phyloP scores from a whole-genome alignment of 345 rosid genomes.

The Eucalyptus grandis region DNA sequence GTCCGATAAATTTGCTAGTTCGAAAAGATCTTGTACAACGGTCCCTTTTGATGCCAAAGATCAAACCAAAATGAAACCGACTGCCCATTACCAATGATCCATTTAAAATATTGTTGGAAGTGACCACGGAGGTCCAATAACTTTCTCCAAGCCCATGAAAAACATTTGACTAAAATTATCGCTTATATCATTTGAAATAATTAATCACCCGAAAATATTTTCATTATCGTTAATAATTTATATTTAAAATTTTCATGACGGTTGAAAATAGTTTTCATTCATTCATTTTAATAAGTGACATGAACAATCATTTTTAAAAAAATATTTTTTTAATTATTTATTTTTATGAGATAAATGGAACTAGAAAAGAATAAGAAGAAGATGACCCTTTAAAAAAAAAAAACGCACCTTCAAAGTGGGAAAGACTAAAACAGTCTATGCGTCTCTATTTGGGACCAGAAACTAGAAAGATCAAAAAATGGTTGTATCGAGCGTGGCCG shows the following conservation, averaged over 20 bases:
- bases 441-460: background rate
- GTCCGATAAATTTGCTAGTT: no score
- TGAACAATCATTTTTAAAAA: background rate
- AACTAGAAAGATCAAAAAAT: background rate
- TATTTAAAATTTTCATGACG: rapidly evolving
- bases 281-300: background rate
- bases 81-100: no score
- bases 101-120: no score
- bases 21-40: no score
- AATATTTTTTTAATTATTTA: no score
- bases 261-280: background rate
- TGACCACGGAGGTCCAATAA: no score
- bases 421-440: background rate
- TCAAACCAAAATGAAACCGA: no score
- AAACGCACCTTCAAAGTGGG: background rate
- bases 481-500: background rate
- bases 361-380: background rate
- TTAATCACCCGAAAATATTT: rapidly evolving
- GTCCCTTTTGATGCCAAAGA: no score
- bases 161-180: rapidly evolving
- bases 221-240: rapidly evolving
- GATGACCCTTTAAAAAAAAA: background rate
- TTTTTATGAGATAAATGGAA: background rate
- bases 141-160: no score
- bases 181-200: background rate